Base-by-base conservation (phyloP, 2,329 filamentous ascomycete species). In the Metarhizium humberi region DNA sequence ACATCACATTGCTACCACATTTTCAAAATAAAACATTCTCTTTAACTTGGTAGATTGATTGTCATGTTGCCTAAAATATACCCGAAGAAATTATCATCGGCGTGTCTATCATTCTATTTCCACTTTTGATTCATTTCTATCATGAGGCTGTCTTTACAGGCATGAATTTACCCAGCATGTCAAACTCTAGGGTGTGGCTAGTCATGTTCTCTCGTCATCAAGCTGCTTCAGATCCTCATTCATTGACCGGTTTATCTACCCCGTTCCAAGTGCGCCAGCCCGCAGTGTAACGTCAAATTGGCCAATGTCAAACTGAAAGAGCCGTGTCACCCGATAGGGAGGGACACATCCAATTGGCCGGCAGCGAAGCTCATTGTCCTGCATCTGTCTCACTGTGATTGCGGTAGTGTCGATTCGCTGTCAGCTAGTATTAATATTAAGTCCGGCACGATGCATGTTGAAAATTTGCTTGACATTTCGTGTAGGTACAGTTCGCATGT, bases 381-480 rank as follows among this genome's bases (percentile, higher is more conserved):
- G 42, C 42, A 20, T 45, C 42, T 45, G 42, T 45, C 42, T 45
- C 42, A 45, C 42, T 20, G 42, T 45, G 42, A 45, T 16, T 25
- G 42, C 42, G 42, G 42, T 14, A 30, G 8, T 48, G 25, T 30
- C 45, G 25, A 30, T 29, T 14, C 45, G 14, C 25, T 16, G 45
- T 29, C 45, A 8, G 25, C 20, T 3, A 14, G n/a, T 7, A 48
- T 16, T 40, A 55, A 38, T 25, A 42, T 30, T 51, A 7, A 49
- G 29, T n/a, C 49, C 18, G 49, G 45, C n/a, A n/a, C 51, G 43
- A 18, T 54, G 51, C 53, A 50, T 52, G 45, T 38, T 52, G 53
- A 36, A 16, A 14, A 10, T 50, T 36, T 48, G 32, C 10, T 47
- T 54, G 52, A 43, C 25, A 2, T 34, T 18, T 18, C 13, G 3